phyloP scores from a whole-genome alignment of 2,329 filamentous ascomycete species.

The Neofusicoccum ribis region DNA sequence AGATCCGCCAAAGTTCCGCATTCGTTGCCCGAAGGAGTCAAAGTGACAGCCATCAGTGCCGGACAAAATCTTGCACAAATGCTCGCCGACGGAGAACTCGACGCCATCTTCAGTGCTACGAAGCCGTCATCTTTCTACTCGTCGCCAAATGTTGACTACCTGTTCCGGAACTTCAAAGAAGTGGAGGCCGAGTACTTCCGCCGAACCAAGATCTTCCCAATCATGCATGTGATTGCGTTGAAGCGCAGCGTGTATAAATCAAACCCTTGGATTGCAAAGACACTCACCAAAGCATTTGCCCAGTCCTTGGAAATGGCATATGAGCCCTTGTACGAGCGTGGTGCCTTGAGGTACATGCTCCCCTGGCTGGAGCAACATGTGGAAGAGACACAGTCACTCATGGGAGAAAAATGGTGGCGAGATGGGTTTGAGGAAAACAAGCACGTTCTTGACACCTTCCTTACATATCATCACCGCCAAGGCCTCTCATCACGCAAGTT shows the following conservation, averaged over 20 bases:
- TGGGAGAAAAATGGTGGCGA: constrained; percentile 23
- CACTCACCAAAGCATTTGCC: constrained; percentile 25
- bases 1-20: constrained; percentile 20
- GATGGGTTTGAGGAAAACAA: constrained; percentile 26
- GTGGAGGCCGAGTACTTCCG: not conserved
- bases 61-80: not conserved
- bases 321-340: constrained; percentile 21
- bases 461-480: constrained; percentile 23
- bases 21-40: constrained; percentile 21
- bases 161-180: not conserved
- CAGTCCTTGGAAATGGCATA: constrained; percentile 24
- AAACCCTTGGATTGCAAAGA: constrained; percentile 26
- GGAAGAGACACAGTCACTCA: constrained; percentile 18
- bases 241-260: constrained; percentile 24
- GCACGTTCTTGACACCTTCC: constrained; percentile 24
- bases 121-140: not conserved
- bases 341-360: constrained; percentile 25
- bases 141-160: not conserved
- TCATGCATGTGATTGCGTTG: constrained; percentile 7
- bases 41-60: constrained; percentile 25
- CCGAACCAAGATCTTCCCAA: not conserved
- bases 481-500: constrained; percentile 2
- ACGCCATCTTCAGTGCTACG: not conserved
- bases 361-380: constrained; percentile 27
- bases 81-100: not conserved